Conservation (phyloP, 129 eudicot species). For the Cynara cardunculus region DNA sequence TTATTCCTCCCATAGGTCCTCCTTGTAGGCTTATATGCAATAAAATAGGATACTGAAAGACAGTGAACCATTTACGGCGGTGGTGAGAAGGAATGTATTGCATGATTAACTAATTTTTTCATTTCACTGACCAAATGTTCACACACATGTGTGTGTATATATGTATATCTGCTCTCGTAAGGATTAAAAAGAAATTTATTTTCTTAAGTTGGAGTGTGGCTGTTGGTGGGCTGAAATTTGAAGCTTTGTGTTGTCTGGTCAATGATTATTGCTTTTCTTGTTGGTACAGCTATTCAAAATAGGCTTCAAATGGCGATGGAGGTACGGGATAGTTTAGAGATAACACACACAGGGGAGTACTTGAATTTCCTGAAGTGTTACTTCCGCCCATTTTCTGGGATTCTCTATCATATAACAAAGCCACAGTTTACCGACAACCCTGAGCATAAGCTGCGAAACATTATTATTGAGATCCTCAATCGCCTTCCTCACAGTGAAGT, state of each 20-base stretch:
- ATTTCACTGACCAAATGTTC: neutral
- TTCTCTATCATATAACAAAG: constrained; percentile 70
- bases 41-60: neutral
- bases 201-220: constrained; percentile 1
- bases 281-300: constrained; percentile 58
- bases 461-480: constrained; percentile 80
- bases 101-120: neutral
- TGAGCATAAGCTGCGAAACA: constrained; percentile 81
- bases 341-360: constrained; percentile 94
- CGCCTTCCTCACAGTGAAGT: constrained; percentile 95
- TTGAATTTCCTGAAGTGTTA: constrained; percentile 84
- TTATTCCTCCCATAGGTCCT: neutral
- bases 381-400: constrained; percentile 74
- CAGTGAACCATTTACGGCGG: neutral
- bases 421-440: constrained; percentile 82
- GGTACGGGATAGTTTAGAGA: constrained; percentile 97
- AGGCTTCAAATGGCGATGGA: constrained; percentile 98
- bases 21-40: neutral
- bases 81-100: neutral
- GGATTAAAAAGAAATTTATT: neutral
- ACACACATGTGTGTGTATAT: neutral
- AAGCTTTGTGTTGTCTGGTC: neutral
- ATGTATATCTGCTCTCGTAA: neutral
- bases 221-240: constrained; percentile 4
- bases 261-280: constrained; percentile 1